phyloP scores from a whole-genome alignment of 2,329 filamentous ascomycete genomes.

The Trichoderma koningii region DNA sequence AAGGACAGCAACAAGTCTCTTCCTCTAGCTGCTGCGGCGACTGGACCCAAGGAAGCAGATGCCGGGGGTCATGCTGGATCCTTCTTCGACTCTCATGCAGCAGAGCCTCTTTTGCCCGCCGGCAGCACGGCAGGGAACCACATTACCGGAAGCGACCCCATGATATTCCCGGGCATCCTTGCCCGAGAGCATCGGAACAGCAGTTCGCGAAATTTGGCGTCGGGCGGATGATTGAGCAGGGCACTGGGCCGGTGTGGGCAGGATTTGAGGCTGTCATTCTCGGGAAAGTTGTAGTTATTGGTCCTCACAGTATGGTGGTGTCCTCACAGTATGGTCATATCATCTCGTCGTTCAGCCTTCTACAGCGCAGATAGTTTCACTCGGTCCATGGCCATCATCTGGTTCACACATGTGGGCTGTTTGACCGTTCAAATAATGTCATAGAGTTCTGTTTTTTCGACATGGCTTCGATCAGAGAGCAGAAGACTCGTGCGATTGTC shows the following conservation, averaged over 20 bases:
- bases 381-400: too few species aligned
- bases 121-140: slow-evolving; percentile 49
- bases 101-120: slow-evolving; percentile 43
- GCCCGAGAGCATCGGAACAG: slow-evolving; percentile 50
- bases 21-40: neutral
- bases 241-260: neutral
- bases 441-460: too few species aligned
- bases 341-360: too few species aligned
- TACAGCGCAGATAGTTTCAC: too few species aligned
- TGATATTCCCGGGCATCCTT: slow-evolving; percentile 72
- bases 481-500: neutral
- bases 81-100: slow-evolving; percentile 8
- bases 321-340: too few species aligned
- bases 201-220: slow-evolving; percentile 41
- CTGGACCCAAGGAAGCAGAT: neutral
- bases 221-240: slow-evolving; percentile 15
- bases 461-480: neutral
- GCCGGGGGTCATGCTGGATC: neutral
- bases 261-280: neutral
- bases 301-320: slow-evolving; percentile 2
- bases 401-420: too few species aligned
- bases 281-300: neutral
- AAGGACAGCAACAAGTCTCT: neutral
- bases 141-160: slow-evolving; percentile 63
- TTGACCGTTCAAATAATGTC: too few species aligned